A percentile compares a stretch with the other conserved stretches of the same genome.
Conservation (phyloP, 371 early-diverging fungal genomes). For the Hamiltosporidium tvaerminnensis region DNA sequence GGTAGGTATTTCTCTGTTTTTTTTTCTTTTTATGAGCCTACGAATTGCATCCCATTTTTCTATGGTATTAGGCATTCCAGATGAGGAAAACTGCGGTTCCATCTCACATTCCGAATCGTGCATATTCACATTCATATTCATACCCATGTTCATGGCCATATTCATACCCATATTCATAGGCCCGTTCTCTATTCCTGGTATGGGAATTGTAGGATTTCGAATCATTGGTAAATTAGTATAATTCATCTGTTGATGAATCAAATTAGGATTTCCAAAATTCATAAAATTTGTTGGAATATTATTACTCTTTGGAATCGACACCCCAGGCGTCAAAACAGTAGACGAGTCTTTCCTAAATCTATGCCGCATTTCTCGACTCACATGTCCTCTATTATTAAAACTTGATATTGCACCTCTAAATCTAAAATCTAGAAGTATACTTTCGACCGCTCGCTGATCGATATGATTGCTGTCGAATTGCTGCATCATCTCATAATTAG, state of each 20-base stretch:
- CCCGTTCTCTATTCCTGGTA: not conserved
- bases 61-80: not conserved
- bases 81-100: not conserved
- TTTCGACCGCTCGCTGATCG: too few relatives aligned
- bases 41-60: not conserved
- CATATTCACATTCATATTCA: too few relatives aligned
- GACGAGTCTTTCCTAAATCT: not conserved
- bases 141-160: not conserved
- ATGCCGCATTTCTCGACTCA: not conserved
- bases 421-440: too few relatives aligned
- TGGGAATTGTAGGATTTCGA: not conserved
- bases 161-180: not conserved
- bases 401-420: too few relatives aligned
- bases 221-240: not conserved
- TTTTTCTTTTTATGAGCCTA: not conserved
- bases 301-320: too few relatives aligned
- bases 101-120: too few relatives aligned
- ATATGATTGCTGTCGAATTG: too few relatives aligned
- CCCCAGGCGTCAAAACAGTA: not conserved
- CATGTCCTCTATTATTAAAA: not conserved
- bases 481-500: too few relatives aligned
- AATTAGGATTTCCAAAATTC: not conserved
- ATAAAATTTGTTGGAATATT: not conserved
- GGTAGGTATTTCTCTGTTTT: not conserved
- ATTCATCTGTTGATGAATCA: not conserved